phyloP scores from a whole-genome alignment of 139 green algal species.

The Picochlorum sp. region DNA sequence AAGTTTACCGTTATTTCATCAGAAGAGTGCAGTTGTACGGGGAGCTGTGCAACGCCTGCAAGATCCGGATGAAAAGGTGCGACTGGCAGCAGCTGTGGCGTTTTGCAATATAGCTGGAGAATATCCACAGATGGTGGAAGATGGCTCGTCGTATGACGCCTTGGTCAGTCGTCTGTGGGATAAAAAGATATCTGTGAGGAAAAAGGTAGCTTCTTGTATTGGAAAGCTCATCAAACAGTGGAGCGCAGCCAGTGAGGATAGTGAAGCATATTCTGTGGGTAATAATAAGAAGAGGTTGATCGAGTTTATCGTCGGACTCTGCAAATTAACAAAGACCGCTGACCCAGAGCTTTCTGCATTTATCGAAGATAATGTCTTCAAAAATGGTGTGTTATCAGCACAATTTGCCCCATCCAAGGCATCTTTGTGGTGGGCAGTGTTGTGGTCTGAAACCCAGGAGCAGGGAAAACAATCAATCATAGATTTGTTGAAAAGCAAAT shows the following conservation, averaged over 20 bases:
- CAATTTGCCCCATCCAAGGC: conserved; percentile 21
- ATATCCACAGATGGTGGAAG: conserved; percentile 15
- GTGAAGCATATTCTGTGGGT: neutral
- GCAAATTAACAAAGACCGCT: conserved; percentile 10
- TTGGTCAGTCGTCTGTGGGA: conserved; percentile 52
- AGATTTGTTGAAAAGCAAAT: conserved; percentile 14
- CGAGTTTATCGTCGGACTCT: conserved; percentile 10
- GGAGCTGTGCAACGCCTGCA: conserved; percentile 36
- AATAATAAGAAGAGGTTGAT: neutral
- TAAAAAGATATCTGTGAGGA: conserved; percentile 51
- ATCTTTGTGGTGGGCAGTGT: conserved; percentile 29
- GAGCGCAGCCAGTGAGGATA: neutral
- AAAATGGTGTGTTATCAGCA: conserved; percentile 47
- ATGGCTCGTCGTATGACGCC: conserved; percentile 7
- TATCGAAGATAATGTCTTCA: conserved; percentile 27
- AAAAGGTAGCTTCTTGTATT: conserved; percentile 33
- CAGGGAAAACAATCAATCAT: conserved; percentile 1
- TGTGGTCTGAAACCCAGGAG: conserved; percentile 28
- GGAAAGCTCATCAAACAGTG: conserved; percentile 9
- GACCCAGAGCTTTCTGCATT: conserved; percentile 35
- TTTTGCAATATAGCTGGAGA: conserved; percentile 18
- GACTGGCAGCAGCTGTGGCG: conserved; percentile 35
- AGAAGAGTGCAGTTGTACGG: conserved; percentile 1
- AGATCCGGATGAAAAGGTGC: conserved; percentile 63
- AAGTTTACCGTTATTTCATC: neutral